These are phyloP conservation scores for Conticribra guillardii DNA, from an alignment of 108 stramenopile species.

Conservation along the genomic window DNA sequence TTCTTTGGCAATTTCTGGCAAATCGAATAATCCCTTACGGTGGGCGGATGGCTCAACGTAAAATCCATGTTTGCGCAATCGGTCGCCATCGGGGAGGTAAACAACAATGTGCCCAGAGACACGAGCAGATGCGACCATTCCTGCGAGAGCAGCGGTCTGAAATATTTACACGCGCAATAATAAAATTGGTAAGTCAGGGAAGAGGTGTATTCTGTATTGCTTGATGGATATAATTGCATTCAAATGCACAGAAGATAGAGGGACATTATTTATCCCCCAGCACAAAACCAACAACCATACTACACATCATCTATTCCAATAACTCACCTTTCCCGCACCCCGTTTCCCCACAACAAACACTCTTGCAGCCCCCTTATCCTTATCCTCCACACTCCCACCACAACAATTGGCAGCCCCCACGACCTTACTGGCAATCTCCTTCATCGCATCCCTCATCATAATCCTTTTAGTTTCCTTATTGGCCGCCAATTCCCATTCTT, in stretches of 20 bases:
- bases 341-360: slow-evolving; percentile 66
- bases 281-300: too few relatives aligned
- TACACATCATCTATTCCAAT: background rate
- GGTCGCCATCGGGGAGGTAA: slow-evolving; percentile 79
- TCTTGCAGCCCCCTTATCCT: slow-evolving; percentile 43
- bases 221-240: too few relatives aligned
- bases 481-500: slow-evolving; percentile 83
- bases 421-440: slow-evolving; percentile 50
- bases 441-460: slow-evolving; percentile 65
- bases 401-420: slow-evolving; percentile 29
- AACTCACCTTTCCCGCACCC: slow-evolving; percentile 74
- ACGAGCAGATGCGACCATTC: slow-evolving; percentile 81
- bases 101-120: slow-evolving; percentile 75
- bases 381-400: slow-evolving; percentile 3
- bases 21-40: slow-evolving; percentile 66
- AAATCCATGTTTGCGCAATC: slow-evolving; percentile 68
- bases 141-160: slow-evolving; percentile 68
- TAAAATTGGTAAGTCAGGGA: too few relatives aligned
- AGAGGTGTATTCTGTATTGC: too few relatives aligned
- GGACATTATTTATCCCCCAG: too few relatives aligned
- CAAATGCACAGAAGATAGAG: too few relatives aligned
- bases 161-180: too few relatives aligned
- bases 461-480: slow-evolving; percentile 76
- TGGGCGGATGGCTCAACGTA: slow-evolving; percentile 64
- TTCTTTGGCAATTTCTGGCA: slow-evolving; percentile 76